These are phyloP conservation scores for Gomphus bonarii DNA, from an alignment of 1,284 basidiomycete species.

Conservation along the genomic window DNA sequence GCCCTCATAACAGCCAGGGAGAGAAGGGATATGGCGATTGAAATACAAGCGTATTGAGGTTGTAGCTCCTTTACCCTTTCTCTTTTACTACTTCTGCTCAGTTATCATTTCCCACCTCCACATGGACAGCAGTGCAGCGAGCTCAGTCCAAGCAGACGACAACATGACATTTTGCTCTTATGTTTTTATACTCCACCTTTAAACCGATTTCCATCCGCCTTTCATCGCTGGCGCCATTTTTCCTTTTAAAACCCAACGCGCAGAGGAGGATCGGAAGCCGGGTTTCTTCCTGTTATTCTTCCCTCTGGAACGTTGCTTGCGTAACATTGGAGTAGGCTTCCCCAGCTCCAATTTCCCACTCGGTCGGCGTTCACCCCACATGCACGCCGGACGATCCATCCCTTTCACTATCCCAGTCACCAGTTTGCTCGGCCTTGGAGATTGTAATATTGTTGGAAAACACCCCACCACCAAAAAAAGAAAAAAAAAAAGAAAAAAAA, in stretches of 20 bases:
- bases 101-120: not conserved
- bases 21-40: conserved; percentile 38
- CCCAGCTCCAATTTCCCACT: not conserved
- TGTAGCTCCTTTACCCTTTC: not conserved
- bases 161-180: conserved; percentile 6
- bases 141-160: conserved; percentile 1
- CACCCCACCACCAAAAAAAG: not conserved
- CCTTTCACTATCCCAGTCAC: conserved; percentile 51
- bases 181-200: conserved; percentile 2
- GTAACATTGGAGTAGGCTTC: conserved; percentile 1
- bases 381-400: conserved; percentile 2
- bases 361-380: not conserved
- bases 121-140: conserved; percentile 6
- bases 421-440: conserved; percentile 57
- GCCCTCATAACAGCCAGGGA: conserved; percentile 67
- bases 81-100: not conserved
- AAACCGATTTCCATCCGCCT: not conserved
- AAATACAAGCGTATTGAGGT: conserved; percentile 44
- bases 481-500: not conserved
- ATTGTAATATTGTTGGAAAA: conserved; percentile 21
- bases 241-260: conserved; percentile 10
- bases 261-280: conserved; percentile 3
- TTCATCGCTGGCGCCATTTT: conserved; percentile 4
- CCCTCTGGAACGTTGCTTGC: conserved; percentile 5
- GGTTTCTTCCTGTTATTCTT: conserved; percentile 8